Conservation (phyloP, 805 yeast genomes). For the Saccharomyces eubayanus region DNA sequence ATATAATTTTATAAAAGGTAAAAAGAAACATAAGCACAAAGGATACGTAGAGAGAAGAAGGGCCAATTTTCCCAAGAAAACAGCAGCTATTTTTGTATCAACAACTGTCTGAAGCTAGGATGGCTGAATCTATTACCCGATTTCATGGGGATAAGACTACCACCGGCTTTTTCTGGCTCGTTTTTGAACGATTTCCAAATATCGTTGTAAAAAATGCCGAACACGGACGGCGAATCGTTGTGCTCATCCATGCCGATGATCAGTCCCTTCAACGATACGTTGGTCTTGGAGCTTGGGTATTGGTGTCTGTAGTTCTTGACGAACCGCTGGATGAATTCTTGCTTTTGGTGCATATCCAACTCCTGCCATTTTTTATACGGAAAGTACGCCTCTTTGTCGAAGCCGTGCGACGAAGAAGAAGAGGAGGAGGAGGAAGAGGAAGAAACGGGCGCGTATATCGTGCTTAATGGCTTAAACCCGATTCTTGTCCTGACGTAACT, state of each 20-base stretch:
- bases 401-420: background rate
- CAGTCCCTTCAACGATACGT: conserved; percentile 22
- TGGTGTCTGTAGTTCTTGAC: conserved; percentile 19
- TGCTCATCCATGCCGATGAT: conserved; percentile 16
- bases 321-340: conserved; percentile 20
- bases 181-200: conserved; percentile 14
- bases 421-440: background rate
- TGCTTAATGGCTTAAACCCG: background rate
- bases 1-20: background rate
- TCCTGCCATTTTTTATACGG: conserved; percentile 23
- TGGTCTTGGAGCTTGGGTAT: conserved; percentile 28
- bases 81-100: background rate
- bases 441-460: background rate
- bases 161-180: background rate
- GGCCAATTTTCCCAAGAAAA: background rate
- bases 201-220: conserved; percentile 29
- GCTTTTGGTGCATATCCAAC: conserved; percentile 19
- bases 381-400: background rate
- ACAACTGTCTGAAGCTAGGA: conserved; percentile 5
- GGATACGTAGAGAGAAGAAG: too few relatives aligned
- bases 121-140: conserved; percentile 6
- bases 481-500: background rate
- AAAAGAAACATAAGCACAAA: background rate
- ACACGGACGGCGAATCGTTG: conserved; percentile 26
- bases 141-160: background rate